These are phyloP conservation scores for Pyrus betulifolia DNA, from an alignment of 306 rosid genomes.

Conservation along the genomic window DNA sequence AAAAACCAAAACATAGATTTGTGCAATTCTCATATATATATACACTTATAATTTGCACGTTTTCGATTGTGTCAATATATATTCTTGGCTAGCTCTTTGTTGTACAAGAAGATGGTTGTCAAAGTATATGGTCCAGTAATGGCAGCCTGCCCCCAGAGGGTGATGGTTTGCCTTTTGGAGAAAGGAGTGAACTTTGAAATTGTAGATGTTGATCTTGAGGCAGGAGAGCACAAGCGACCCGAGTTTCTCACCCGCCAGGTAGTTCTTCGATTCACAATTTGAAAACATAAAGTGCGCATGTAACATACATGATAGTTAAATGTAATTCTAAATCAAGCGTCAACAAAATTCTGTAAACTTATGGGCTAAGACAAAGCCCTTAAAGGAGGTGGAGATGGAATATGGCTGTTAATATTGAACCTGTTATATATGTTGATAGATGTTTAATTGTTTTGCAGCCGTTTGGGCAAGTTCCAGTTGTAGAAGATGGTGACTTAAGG, in stretches of 20 bases:
- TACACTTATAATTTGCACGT: not conserved
- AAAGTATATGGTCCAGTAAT: slow-evolving; percentile 40
- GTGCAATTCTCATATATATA: too few species aligned
- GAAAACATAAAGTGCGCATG: not conserved
- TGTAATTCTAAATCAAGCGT: too few species aligned
- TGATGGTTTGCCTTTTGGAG: slow-evolving; percentile 61
- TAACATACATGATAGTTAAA: too few species aligned
- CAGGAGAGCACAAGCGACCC: slow-evolving; percentile 51
- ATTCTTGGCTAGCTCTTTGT: not conserved
- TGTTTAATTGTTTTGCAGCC: slow-evolving; percentile 38
- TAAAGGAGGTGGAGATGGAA: too few species aligned
- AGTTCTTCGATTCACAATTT: not conserved
- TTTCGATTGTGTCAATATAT: too few species aligned
- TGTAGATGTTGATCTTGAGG: slow-evolving; percentile 38
- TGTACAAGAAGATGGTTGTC: slow-evolving; percentile 37
- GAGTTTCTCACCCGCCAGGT: slow-evolving; percentile 53
- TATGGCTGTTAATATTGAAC: too few species aligned
- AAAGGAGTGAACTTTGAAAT: slow-evolving; percentile 55
- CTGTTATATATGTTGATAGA: not conserved
- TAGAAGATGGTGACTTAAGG: slow-evolving; percentile 51
- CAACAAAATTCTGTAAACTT: too few species aligned
- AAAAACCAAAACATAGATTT: not conserved
- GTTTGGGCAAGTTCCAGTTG: slow-evolving; percentile 68
- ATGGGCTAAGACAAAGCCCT: too few species aligned
- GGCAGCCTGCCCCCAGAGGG: slow-evolving; percentile 64